phyloP scores from a whole-genome alignment of 2,329 filamentous ascomycete genomes.

The Fusarium sp. region DNA sequence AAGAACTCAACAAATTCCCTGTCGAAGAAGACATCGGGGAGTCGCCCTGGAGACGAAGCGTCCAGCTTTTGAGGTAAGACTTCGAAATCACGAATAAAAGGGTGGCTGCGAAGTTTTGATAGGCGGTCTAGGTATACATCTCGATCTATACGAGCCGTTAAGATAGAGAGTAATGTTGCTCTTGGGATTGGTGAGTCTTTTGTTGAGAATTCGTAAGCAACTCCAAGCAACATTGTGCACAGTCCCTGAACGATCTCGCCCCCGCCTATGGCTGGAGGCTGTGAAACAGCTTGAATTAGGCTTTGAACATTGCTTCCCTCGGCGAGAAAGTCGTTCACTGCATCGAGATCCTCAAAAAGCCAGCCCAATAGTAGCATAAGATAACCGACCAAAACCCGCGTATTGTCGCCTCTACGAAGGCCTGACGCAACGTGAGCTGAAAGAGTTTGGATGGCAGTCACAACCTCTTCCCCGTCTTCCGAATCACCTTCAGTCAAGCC shows the following conservation, averaged over 20 bases:
- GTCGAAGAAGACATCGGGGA: slow-evolving; percentile 88
- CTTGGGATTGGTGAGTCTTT: slow-evolving; percentile 93
- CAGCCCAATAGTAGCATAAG: slow-evolving; percentile 88
- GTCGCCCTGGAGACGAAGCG: slow-evolving; percentile 54
- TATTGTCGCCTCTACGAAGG: slow-evolving; percentile 78
- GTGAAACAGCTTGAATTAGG: slow-evolving; percentile 76
- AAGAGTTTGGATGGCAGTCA: slow-evolving; percentile 91
- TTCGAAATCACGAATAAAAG: slow-evolving; percentile 87
- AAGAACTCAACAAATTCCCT: slow-evolving; percentile 89
- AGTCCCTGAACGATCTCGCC: slow-evolving; percentile 81
- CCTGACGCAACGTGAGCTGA: slow-evolving; percentile 86
- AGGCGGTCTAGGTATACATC: slow-evolving; percentile 89
- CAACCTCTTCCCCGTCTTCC: slow-evolving; percentile 89
- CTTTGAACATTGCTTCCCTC: slow-evolving; percentile 94
- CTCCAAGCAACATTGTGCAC: slow-evolving; percentile 83
- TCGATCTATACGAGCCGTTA: slow-evolving; percentile 80
- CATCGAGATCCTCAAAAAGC: slow-evolving; percentile 91
- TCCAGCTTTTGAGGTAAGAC: slow-evolving; percentile 77
- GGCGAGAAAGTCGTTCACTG: slow-evolving; percentile 89
- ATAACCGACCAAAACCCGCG: slow-evolving; percentile 83
- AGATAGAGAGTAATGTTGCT: slow-evolving; percentile 79
- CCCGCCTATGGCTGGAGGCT: slow-evolving; percentile 65
- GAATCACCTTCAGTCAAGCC: slow-evolving; percentile 89
- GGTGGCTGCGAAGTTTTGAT: slow-evolving; percentile 78
- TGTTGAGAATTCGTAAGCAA: slow-evolving; percentile 96